These are phyloP conservation scores for Malus hybrid DNA, from an alignment of 331 rosid species.

Conservation along the genomic window DNA sequence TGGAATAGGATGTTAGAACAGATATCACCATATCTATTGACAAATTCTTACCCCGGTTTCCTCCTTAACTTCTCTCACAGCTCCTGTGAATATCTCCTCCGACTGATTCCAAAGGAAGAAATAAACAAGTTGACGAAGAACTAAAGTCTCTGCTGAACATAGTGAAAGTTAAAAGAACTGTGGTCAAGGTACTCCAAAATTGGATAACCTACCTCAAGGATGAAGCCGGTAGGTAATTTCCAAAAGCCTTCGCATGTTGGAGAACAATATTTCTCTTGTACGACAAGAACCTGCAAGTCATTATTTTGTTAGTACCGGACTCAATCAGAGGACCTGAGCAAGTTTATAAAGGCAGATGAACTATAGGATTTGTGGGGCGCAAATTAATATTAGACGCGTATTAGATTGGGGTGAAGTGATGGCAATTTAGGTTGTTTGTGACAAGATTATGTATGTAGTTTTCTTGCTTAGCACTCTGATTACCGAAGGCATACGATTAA, in stretches of 20 bases:
- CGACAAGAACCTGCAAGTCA: conserved; percentile 70
- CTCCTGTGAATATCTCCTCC: conserved; percentile 90
- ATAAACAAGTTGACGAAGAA: conserved; percentile 10
- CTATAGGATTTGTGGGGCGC: not conserved
- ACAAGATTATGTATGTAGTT: not conserved
- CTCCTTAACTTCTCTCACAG: conserved; percentile 91
- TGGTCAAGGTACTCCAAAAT: not conserved
- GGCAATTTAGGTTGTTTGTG: not conserved
- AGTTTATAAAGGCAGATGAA: not conserved
- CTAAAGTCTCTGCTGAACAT: not conserved
- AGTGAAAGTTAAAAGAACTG: no score
- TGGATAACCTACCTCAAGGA: conserved; percentile 57
- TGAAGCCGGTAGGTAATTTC: conserved; percentile 97
- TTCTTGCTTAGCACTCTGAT: not conserved
- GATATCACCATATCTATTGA: not conserved
- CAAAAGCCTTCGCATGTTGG: conserved; percentile 54
- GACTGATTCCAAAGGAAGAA: conserved; percentile 36
- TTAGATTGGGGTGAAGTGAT: not conserved
- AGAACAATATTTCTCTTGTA: conserved; percentile 77
- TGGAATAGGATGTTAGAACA: not conserved
- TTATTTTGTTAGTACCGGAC: not conserved
- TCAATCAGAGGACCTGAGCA: not conserved
- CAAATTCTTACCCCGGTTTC: conserved; percentile 77
- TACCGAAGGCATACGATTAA: not conserved
- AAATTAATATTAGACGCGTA: not conserved